These are phyloP conservation scores for Fusarium denticulatum DNA, from an alignment of 2,329 filamentous ascomycete genomes.

Conservation along the genomic window DNA sequence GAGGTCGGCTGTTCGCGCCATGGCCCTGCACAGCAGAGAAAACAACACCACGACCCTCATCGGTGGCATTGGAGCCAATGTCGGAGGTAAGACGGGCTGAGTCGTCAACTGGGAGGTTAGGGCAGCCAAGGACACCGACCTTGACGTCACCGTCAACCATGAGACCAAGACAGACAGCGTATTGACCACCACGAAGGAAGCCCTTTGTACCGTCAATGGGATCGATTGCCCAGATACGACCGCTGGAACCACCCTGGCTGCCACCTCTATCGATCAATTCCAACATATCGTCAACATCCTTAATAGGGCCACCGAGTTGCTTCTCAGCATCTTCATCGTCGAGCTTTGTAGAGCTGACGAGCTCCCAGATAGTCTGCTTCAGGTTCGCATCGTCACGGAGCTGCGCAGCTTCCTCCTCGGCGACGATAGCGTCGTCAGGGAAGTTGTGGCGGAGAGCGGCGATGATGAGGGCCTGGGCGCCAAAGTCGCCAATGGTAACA, in stretches of 20 bases:
- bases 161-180: slow-evolving; percentile 91
- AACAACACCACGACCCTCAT: slow-evolving; percentile 83
- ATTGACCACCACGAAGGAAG: slow-evolving; percentile 94
- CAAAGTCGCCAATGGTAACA: slow-evolving; percentile 97
- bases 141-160: slow-evolving; percentile 94
- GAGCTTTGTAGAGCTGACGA: slow-evolving; percentile 79
- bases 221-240: slow-evolving; percentile 94
- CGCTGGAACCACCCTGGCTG: slow-evolving; percentile 75
- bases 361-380: slow-evolving; percentile 78
- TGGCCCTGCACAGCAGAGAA: slow-evolving; percentile 84
- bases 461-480: slow-evolving; percentile 96
- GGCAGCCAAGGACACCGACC: slow-evolving; percentile 93
- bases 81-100: slow-evolving; percentile 66
- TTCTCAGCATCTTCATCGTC: slow-evolving; percentile 67
- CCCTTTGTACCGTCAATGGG: slow-evolving; percentile 98
- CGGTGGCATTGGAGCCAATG: slow-evolving; percentile 78
- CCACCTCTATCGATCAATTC: slow-evolving; percentile 73
- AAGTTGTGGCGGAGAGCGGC: slow-evolving; percentile 89
- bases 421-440: slow-evolving; percentile 89
- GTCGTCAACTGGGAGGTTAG: slow-evolving; percentile 92
- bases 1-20: slow-evolving; percentile 82
- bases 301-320: slow-evolving; percentile 73
- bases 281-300: slow-evolving; percentile 73
- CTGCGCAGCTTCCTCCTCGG: slow-evolving; percentile 89
- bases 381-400: slow-evolving; percentile 77